A percentile compares a stretch with the other conserved stretches of the same genome.
Evolutionary conservation across 2,329 filamentous ascomycete genomes (phyloP).

Genomic region (Xylaria sp.): DNA sequence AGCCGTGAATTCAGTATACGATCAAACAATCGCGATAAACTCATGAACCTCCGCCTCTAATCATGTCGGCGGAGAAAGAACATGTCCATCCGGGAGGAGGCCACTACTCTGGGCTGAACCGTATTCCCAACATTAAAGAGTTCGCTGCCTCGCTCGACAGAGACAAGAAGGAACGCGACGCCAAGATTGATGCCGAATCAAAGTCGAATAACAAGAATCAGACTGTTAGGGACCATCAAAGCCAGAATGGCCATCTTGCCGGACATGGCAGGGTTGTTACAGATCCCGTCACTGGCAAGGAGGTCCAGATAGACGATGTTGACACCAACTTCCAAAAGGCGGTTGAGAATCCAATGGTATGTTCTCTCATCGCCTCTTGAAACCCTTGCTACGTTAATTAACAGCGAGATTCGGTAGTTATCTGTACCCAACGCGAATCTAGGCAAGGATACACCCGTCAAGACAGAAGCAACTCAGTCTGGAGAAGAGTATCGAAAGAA

Average conservation of each 20-base stretch:
- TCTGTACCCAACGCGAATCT: slow-evolving; percentile 92
- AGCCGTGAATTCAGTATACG: background rate
- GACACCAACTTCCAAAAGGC: slow-evolving; percentile 74
- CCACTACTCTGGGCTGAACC: slow-evolving; percentile 85
- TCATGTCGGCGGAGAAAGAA: slow-evolving; percentile 47
- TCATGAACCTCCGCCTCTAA: background rate
- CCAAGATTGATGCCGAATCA: slow-evolving; percentile 71
- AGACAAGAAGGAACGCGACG: slow-evolving; percentile 81
- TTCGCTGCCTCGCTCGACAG: slow-evolving; percentile 82
- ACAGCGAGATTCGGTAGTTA: slow-evolving; percentile 60
- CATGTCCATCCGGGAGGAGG: slow-evolving; percentile 45
- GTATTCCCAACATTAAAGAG: slow-evolving; percentile 86
- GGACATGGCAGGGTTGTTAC: slow-evolving; percentile 76
- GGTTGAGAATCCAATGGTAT: slow-evolving; percentile 77
- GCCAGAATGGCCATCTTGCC: slow-evolving; percentile 51
- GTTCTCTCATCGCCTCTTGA: background rate
- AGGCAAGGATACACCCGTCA: slow-evolving; percentile 76
- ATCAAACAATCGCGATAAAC: background rate
- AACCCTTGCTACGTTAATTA: background rate
- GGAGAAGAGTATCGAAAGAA: slow-evolving; percentile 83
- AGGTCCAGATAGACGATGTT: slow-evolving; percentile 87
- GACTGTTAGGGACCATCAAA: slow-evolving; percentile 57
- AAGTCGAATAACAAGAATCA: slow-evolving; percentile 51
- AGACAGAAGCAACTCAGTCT: slow-evolving; percentile 76
- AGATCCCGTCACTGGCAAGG: slow-evolving; percentile 86